Evolutionary conservation across 2,329 filamentous ascomycete species (phyloP).

Genomic region (Basipetospora chlamydospora): DNA sequence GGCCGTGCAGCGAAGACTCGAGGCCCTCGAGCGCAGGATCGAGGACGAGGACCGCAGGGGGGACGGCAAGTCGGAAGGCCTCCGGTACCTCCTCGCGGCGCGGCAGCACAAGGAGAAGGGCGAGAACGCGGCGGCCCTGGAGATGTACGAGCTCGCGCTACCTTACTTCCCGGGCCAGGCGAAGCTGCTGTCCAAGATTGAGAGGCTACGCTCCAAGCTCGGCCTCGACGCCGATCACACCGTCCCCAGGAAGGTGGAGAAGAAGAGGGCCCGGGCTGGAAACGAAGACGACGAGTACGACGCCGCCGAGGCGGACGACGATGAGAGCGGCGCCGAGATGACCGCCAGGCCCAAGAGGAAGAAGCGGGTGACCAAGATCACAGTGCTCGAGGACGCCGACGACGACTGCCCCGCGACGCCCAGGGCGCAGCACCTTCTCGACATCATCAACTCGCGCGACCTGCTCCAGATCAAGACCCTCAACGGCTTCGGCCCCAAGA

Average conservation of each 20-base stretch:
- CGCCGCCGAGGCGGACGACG: conserved; percentile 26
- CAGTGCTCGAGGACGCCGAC: conserved; percentile 20
- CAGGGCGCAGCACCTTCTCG: conserved; percentile 46
- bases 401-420: conserved; percentile 32
- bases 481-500: conserved; percentile 59
- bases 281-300: conserved; percentile 25
- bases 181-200: conserved; percentile 60
- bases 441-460: conserved; percentile 62
- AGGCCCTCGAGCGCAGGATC: conserved; percentile 75
- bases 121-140: conserved; percentile 62
- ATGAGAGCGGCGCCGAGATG: conserved; percentile 19
- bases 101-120: conserved; percentile 78
- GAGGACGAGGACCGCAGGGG: conserved; percentile 47
- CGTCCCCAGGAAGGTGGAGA: conserved; percentile 6
- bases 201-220: conserved; percentile 42
- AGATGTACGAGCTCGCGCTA: conserved; percentile 73
- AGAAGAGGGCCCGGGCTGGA: conserved; percentile 15
- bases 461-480: conserved; percentile 49
- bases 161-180: conserved; percentile 77
- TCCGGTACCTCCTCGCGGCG: conserved; percentile 78
- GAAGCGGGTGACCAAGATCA: conserved; percentile 8
- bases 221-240: conserved; percentile 9
- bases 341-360: conserved; percentile 14
- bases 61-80: conserved; percentile 63
- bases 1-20: conserved; percentile 65